Conservation (phyloP, 352 stramenopile genomes). For the Phytopythium delawarense region DNA sequence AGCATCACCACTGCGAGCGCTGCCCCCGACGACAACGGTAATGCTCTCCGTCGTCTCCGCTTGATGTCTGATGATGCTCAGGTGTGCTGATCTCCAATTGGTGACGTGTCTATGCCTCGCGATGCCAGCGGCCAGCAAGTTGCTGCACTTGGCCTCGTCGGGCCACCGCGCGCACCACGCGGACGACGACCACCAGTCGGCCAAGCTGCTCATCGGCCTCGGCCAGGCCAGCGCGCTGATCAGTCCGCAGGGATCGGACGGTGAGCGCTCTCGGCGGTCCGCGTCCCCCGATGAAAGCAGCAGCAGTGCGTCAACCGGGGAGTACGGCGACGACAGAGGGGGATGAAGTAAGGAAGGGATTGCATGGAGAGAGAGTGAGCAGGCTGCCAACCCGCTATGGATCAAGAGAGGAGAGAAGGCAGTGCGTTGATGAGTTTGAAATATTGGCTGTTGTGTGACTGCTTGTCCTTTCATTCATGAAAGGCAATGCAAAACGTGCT, state of each 20-base stretch:
- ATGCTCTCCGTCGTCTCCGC: not conserved
- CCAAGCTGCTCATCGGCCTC: slow-evolving; percentile 50
- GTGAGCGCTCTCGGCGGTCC: not conserved
- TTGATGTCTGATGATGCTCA: not conserved
- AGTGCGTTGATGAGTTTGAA: not conserved
- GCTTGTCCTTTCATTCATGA: not conserved
- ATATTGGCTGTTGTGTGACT: not conserved
- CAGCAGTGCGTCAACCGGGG: not conserved
- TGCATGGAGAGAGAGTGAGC: too few relatives aligned
- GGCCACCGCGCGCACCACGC: slow-evolving; percentile 8
- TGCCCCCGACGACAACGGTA: slow-evolving; percentile 15
- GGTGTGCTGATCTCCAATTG: not conserved
- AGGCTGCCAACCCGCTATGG: not conserved
- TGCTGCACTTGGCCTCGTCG: slow-evolving; percentile 18
- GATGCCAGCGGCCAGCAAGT: slow-evolving; percentile 21
- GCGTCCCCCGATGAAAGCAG: not conserved
- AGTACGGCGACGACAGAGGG: not conserved
- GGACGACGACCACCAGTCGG: slow-evolving; percentile 44
- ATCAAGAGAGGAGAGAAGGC: not conserved
- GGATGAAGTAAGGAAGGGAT: too few relatives aligned
- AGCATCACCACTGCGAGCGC: slow-evolving; percentile 17
- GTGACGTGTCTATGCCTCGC: not conserved
- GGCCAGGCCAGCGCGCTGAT: slow-evolving; percentile 18
- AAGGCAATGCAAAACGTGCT: not conserved
- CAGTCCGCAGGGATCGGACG: slow-evolving; percentile 2